Conservation (phyloP, 2,329 filamentous ascomycete genomes). For the Pseudogymnoascus sp. region DNA sequence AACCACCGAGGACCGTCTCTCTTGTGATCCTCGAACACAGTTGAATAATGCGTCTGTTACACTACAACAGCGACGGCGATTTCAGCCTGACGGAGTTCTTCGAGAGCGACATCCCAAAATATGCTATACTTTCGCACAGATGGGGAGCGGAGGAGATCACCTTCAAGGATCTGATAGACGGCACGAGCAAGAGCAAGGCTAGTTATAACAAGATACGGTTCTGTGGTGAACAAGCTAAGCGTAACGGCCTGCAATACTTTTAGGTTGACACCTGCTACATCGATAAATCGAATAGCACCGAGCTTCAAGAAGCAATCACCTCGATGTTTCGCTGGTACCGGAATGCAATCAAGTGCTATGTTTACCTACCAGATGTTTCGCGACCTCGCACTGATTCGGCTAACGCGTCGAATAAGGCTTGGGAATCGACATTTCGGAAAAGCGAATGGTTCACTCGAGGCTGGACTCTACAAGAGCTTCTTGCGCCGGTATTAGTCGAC, state of each 20-base stretch:
- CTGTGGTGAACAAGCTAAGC: slow-evolving; percentile 12
- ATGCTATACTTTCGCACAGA: slow-evolving; percentile 18
- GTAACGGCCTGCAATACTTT: slow-evolving; percentile 14
- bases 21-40: not conserved
- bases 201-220: slow-evolving; percentile 12
- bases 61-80: slow-evolving; percentile 13
- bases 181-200: slow-evolving; percentile 12
- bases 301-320: slow-evolving; percentile 18
- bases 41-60: slow-evolving; percentile 18
- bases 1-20: slow-evolving; percentile 9
- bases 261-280: slow-evolving; percentile 21
- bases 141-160: slow-evolving; percentile 15
- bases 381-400: not conserved
- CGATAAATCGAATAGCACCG: slow-evolving; percentile 14
- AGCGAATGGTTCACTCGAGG: slow-evolving; percentile 18
- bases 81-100: slow-evolving; percentile 13
- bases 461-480: slow-evolving; percentile 19
- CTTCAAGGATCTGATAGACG: slow-evolving; percentile 12
- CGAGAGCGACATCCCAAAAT: slow-evolving; percentile 13
- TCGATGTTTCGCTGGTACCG: slow-evolving; percentile 20
- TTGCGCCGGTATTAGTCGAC: slow-evolving; percentile 16
- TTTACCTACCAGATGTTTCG: slow-evolving; percentile 17
- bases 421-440: slow-evolving; percentile 15
- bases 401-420: not conserved
- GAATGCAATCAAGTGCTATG: slow-evolving; percentile 16